Percentiles rank a stretch among this genome's conserved stretches.
Conservation (phyloP, 2,329 filamentous ascomycete genomes). For the Dactylellina haptotyla region DNA sequence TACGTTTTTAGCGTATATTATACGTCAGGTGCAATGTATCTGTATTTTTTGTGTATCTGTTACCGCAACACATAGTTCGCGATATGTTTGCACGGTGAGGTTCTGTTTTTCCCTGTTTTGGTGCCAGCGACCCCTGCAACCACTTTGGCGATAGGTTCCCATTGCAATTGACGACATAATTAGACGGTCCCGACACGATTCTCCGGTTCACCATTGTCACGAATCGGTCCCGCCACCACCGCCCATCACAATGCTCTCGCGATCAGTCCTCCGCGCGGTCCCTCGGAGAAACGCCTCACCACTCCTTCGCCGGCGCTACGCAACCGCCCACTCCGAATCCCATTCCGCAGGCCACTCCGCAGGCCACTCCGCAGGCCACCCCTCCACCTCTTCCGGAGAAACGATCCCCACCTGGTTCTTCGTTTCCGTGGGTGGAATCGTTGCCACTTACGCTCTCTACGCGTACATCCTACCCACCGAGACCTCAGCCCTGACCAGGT, state of each 20-base stretch:
- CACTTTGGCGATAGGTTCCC: conserved; percentile 1
- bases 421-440: conserved; percentile 39
- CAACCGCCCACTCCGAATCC: conserved; percentile 38
- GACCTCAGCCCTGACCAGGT: conserved; percentile 26
- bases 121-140: not conserved
- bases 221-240: not conserved
- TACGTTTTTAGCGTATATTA: too few species aligned
- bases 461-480: conserved; percentile 41
- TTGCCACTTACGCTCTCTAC: conserved; percentile 42
- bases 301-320: conserved; percentile 33
- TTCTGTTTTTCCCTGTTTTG: not conserved
- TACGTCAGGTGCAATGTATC: too few species aligned
- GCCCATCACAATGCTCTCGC: conserved; percentile 33
- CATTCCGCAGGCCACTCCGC: conserved; percentile 18
- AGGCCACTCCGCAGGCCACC: conserved; percentile 25
- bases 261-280: conserved; percentile 36
- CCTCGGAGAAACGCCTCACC: conserved; percentile 29
- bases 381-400: conserved; percentile 24
- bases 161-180: conserved; percentile 16
- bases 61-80: not conserved
- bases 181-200: not conserved
- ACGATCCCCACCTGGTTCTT: conserved; percentile 40
- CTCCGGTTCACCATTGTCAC: not conserved
- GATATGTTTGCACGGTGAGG: not conserved
- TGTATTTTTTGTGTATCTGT: not conserved